Evolutionary conservation across 345 rosid genomes (phyloP).

Genomic region (Camelina laxa): DNA sequence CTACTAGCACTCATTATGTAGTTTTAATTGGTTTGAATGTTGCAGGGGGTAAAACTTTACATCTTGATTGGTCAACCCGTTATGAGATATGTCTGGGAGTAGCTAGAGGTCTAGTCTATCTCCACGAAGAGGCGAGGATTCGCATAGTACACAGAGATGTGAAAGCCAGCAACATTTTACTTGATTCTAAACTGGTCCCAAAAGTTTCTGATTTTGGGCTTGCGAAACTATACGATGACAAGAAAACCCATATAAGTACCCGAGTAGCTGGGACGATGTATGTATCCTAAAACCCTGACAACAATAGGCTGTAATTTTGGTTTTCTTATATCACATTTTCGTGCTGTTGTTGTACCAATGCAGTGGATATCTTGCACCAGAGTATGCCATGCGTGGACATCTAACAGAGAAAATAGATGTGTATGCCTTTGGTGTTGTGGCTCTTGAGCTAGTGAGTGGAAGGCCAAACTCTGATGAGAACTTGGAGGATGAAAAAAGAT

Average conservation of each 20-base stretch:
- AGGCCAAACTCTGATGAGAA: constrained; percentile 44
- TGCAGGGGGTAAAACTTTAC: constrained; percentile 50
- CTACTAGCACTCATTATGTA: constrained; percentile 2
- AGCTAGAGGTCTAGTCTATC: constrained; percentile 63
- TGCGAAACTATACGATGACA: constrained; percentile 49
- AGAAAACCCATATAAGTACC: constrained; percentile 54
- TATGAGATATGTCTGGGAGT: constrained; percentile 56
- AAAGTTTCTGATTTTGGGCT: constrained; percentile 55
- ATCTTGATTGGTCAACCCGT: constrained; percentile 59
- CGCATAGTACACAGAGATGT: constrained; percentile 68
- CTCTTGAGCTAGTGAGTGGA: constrained; percentile 49
- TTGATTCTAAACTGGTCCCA: constrained; percentile 50
- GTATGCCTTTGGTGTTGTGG: constrained; percentile 54
- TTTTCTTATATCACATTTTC: constrained; percentile 42
- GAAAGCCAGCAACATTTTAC: constrained; percentile 64
- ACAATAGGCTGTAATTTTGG: constrained; percentile 21
- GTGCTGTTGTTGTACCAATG: neutral
- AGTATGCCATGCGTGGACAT: constrained; percentile 67
- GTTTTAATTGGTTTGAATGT: neutral
- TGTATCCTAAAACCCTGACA: constrained; percentile 2
- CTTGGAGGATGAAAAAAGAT: constrained; percentile 42
- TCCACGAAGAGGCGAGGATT: constrained; percentile 61
- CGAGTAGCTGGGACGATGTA: constrained; percentile 54
- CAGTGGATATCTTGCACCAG: constrained; percentile 63
- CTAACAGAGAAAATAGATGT: constrained; percentile 62